Evolutionary conservation across 2,329 filamentous ascomycete genomes (phyloP), one percentile per base, ranked within the genome.

Genomic region (Aspergillus transmontanensis): DNA sequence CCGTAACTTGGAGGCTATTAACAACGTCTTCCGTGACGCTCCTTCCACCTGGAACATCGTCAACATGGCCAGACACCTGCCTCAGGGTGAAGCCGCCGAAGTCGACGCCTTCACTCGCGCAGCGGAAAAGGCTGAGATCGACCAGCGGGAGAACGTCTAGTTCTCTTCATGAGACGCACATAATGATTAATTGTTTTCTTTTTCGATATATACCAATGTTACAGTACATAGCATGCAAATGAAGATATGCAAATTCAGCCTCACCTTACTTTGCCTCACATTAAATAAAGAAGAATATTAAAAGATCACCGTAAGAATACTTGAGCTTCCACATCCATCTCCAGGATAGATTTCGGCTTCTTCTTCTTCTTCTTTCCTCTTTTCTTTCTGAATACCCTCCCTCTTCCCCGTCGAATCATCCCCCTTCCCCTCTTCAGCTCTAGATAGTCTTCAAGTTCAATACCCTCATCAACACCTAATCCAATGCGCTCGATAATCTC

Each of bases 1-100:
- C 64, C 82, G 84, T 11, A 84, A 81, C 26, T 80, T 90, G n/a
- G 88, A 91, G 75, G 87, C 90, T 73, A 85, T 91, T 71, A 88
- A 91, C 68, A 82, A 85, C 62, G 87, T 90, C 64, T 89, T 89
- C 59, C 64, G 64, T 34, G 65, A 66, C 23, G 68, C 64, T 1
- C 60, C 64, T 0, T 60, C 68, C 12, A 55, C 65, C 4, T 71
- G 68, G 69, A 19, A 70, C 6, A 71, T 71, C 58, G 69, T 71
- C 10, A 66, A 65, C 1, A 71, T 71, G 69, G 69, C 69, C 12
- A 58, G 62, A 1, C 59, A 66, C 53, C 46, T 71, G 28, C 68
- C 69, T 1, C 67, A 71, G 55, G 69, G 69, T 9, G 69, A 71
- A 48, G 60, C 64, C 4, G 68, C 64, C 19, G 62, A 64, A 21